phyloP scores from a whole-genome alignment of 1,139 yeast genomes.

The Citeromyces hawaiiensis region DNA sequence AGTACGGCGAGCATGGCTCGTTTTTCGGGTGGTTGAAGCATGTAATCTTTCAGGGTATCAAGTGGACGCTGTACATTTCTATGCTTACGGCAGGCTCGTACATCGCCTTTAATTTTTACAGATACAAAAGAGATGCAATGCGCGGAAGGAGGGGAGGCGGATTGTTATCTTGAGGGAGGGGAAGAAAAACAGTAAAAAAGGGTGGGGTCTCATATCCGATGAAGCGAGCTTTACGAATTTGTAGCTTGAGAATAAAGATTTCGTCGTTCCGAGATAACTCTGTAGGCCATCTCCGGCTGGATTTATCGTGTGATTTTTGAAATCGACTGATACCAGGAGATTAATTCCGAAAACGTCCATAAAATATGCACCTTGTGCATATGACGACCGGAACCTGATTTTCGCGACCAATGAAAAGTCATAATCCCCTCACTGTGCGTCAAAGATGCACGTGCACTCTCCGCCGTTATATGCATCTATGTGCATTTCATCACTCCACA shows the following conservation, averaged over 20 bases:
- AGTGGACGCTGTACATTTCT: neutral
- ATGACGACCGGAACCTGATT: neutral
- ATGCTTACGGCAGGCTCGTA: neutral
- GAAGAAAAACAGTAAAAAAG: neutral
- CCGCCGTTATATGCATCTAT: neutral
- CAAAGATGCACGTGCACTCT: neutral
- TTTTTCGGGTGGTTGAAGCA: neutral
- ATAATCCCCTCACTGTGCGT: neutral
- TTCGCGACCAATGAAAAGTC: neutral
- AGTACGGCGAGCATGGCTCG: neutral
- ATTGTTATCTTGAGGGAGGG: neutral
- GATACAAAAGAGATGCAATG: neutral
- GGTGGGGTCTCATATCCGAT: neutral
- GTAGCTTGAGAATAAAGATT: neutral
- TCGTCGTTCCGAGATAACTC: neutral
- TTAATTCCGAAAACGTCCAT: neutral
- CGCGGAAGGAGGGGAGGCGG: neutral
- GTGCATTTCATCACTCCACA: conserved; percentile 1
- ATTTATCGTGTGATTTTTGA: conserved; percentile 1
- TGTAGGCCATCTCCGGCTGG: neutral
- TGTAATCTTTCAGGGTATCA: neutral
- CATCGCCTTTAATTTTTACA: neutral
- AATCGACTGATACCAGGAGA: neutral
- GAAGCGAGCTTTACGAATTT: neutral
- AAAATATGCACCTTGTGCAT: neutral